Conservation (phyloP, 2,329 filamentous ascomycete genomes). For the Botrytis porri region DNA sequence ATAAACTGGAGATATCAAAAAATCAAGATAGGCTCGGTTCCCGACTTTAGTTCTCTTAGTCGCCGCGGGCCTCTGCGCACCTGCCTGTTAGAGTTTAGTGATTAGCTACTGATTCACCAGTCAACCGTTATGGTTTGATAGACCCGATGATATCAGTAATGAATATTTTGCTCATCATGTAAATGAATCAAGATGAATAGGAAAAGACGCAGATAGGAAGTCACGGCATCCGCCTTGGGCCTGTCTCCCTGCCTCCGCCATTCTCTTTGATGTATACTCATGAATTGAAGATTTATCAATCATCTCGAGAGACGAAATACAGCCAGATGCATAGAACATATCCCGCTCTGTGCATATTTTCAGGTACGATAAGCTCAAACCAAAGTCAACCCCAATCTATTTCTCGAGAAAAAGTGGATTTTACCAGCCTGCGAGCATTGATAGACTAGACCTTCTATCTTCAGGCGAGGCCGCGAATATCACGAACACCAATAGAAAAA, state of each 20-base stretch:
- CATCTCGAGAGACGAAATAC: not conserved
- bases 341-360: not conserved
- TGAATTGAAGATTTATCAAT: not conserved
- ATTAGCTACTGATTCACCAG: not conserved
- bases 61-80: not conserved
- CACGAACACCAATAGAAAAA: not conserved
- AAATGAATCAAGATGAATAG: not conserved
- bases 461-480: not conserved
- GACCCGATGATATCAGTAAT: slow-evolving; percentile 2
- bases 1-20: not conserved
- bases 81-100: slow-evolving; percentile 12
- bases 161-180: not conserved
- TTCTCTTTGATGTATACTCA: not conserved
- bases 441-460: not conserved
- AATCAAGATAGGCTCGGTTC: slow-evolving; percentile 9
- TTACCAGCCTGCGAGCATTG: not conserved
- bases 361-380: not conserved
- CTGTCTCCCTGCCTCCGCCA: not conserved
- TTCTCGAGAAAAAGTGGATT: not conserved
- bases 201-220: not conserved
- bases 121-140: not conserved
- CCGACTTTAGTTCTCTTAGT: not conserved
- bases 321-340: not conserved
- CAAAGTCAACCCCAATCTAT: not conserved
- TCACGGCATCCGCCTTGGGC: too few relatives aligned